A percentile compares a stretch with the other conserved stretches of the same genome.
Evolutionary conservation across 2,329 filamentous ascomycete species (phyloP).

Genomic region (Nemania diffusa): DNA sequence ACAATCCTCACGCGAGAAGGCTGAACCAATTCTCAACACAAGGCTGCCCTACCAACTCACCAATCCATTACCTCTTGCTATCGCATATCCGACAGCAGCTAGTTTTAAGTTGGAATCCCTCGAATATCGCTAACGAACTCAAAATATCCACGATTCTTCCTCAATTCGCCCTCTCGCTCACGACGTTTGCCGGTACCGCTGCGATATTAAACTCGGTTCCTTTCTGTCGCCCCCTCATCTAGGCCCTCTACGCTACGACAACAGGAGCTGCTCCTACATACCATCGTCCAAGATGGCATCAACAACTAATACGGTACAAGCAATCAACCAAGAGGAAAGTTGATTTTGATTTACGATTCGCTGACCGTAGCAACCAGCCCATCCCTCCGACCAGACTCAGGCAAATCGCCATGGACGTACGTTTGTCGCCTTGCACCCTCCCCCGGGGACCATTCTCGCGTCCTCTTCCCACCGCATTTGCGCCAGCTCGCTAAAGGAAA

Average conservation of each 20-base stretch:
- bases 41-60: slow-evolving; percentile 24
- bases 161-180: background rate
- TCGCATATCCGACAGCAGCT: slow-evolving; percentile 1
- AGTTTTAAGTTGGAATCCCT: background rate
- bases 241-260: background rate
- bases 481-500: slow-evolving; percentile 35
- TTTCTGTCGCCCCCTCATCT: slow-evolving; percentile 15
- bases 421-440: slow-evolving; percentile 47
- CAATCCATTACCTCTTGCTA: slow-evolving; percentile 11
- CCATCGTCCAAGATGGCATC: slow-evolving; percentile 42
- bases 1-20: slow-evolving; percentile 24
- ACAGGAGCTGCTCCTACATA: slow-evolving; percentile 10
- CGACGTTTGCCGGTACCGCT: background rate
- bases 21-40: slow-evolving; percentile 26
- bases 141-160: background rate
- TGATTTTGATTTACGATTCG: background rate
- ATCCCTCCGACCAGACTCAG: slow-evolving; percentile 80
- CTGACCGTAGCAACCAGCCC: slow-evolving; percentile 64
- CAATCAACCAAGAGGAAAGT: background rate
- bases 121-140: background rate
- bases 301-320: slow-evolving; percentile 44
- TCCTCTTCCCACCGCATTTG: slow-evolving; percentile 14
- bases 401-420: slow-evolving; percentile 86
- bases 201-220: slow-evolving; percentile 6
- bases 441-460: slow-evolving; percentile 3